Evolutionary conservation across 306 rosid species (phyloP), one percentile per base, ranked within the genome.

Genomic region (Luffa aegyptiaca): DNA sequence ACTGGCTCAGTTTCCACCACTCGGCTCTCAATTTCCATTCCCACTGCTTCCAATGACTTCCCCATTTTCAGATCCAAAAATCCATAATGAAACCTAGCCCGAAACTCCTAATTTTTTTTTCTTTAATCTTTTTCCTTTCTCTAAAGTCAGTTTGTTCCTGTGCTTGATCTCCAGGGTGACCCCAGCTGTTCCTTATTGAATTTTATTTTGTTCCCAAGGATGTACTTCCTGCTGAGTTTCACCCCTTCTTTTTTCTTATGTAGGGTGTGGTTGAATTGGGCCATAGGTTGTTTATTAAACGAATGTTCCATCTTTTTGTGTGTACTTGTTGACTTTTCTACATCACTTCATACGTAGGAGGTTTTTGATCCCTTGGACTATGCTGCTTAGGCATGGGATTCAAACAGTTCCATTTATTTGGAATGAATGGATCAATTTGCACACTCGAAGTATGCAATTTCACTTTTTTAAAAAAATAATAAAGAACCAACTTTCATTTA

Each of bases 1-100:
- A 75, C 79, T 79, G 83, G 85, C 52, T 86, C 88, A 66, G 81
- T 81, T 52, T 86, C 99, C 80, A 89, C 93, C 57, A 96, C 96
- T 59, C 92, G 81, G 71, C 98, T 93, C 74, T 96, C 98, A 31
- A 96, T 93, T 65, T 91, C 99, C 78, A 91, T 89, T 37, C 98
- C 98, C 55, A 85, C 88, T 18, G 73, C 97, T 83, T 81, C 91
- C 52, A 90, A 87, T 72, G 93, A 93, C 75, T 90, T 92, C 59
- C 85, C 93, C 62, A 66, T 88, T 84, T 89, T 89, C 88, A 85
- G 78, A 52, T 81, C 85, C 92, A 82, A 83, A 86, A 80, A 84
- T 81, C 80, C 90, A 78, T 75, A 75, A 80, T 79, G 92, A 92
- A 84, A 82, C 84, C 41, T 59, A 11, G 55, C 26, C 37, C 41